Evolutionary conservation across 257 asterid species (phyloP), one percentile per base, ranked within the genome.

Genomic region (Ballota nigra): DNA sequence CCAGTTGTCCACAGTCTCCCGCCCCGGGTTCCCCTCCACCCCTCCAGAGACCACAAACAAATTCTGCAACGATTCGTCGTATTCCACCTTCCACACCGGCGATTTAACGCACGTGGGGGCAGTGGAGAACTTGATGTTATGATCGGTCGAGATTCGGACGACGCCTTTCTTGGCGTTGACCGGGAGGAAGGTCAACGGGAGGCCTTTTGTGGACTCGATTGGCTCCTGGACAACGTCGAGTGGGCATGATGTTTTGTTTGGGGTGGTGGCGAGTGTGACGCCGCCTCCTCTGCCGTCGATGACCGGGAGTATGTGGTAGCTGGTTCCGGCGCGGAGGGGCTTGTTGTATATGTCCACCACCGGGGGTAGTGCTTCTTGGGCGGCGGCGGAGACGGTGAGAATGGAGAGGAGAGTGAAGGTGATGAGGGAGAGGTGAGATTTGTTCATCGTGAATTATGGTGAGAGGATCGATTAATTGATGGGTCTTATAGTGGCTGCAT

Each of bases 221-320:
- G 15, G 75, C 5, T 70, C 86, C 38, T 86, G 91, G 29, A 80
- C 80, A 24, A 84, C 86, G 8, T 55, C 71, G 5, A 72, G 74
- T 3, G 89, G 89, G 80, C 91, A 83, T 0, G 77, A n/a, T n/a
- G n/a, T n/a, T 60, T 10, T 28, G 4, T 70, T 81, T 77, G 19
- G 63, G 15, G 72, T 31, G 72, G 66, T 38, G 71, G 69, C 61
- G 33, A 82, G 57, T 22, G 86, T 79, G 29, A 88, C 78, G 8
- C 92, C 92, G 2, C 90, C 95, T 6, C 92, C 95, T 2, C 83
- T 51, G 60, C 87, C 89, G 8, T 88, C 87, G 19, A 77, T 13
- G 2, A 80, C 83, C 4, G 92, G 92, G 36, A 88, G 26, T 4
- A 80, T 73, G 75, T 76, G 74, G 73, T 88, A 88, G 24, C 78